Evolutionary conservation across 805 yeast species (phyloP), one percentile per base, ranked within the genome.

Genomic region (Barnettozyma pratensis): DNA sequence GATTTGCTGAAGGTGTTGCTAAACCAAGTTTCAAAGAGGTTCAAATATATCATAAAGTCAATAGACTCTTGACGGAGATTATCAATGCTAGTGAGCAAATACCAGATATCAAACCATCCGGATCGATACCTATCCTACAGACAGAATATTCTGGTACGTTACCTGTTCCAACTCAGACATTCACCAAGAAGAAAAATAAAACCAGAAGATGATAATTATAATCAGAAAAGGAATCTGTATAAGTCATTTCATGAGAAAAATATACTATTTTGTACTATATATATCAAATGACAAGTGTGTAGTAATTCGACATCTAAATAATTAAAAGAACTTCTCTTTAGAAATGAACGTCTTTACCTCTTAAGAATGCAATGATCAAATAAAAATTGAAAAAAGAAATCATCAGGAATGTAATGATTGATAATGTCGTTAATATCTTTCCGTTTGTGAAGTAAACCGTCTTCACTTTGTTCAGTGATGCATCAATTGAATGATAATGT

Each of bases 91-190:
- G 43, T 53, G 75, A 50, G 53, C 75, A 48, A 54, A 64, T 62
- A 6, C 64, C 58, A 52, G 67, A 57, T 27, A 42, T 69, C 9
- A 65, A 65, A 28, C 59, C 54, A 25, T 63, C 68, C 40, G 65
- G 69, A 38, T 66, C 66, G 27, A 63, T 91, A 42, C 96, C 96
- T 1, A 83, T 86, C 0, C 73, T 86, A 48, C 81, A 81, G 61
- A 77, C 82, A 27, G 87, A 83, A 54, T 90, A 87, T 60, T 69
- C 77, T 36, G 97, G 97, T 42, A 75, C 85, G 1, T 73, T 91
- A 59, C 97, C 97, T 1, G 85, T 87, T 2, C 68, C 75, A 5
- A 63, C 73, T 4, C 64, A 61, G 32, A 47, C 48, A n/a, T 30
- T 37, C 29, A 39, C 45, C 35, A 39, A 52, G 26, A 55, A 54